Percentiles rank a stretch among this genome's conserved stretches.
These are phyloP conservation scores for Letharia columbiana DNA, from an alignment of 495 filamentous ascomycete genomes.

Conservation along the genomic window DNA sequence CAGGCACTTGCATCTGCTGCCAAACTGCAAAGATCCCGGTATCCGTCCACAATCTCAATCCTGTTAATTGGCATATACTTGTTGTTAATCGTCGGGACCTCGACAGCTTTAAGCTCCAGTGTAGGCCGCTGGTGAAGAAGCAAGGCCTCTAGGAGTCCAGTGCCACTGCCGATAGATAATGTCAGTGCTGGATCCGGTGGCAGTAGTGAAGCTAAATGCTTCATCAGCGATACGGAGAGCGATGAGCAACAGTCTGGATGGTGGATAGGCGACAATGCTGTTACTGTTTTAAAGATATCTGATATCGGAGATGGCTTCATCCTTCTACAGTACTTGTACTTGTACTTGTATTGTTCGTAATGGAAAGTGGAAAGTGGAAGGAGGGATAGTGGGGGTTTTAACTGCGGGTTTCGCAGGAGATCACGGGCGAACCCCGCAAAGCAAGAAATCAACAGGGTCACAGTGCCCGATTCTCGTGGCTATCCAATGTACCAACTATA, in stretches of 20 bases:
- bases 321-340: neutral
- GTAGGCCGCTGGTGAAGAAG: conserved; percentile 28
- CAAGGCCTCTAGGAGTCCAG: conserved; percentile 45
- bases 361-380: neutral
- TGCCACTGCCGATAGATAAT: conserved; percentile 48
- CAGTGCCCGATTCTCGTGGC: no score
- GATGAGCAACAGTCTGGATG: conserved; percentile 40
- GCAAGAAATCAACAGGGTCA: neutral
- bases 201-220: conserved; percentile 32
- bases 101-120: conserved; percentile 29
- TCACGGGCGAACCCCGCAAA: neutral
- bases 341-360: neutral
- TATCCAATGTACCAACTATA: neutral
- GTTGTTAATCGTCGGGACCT: conserved; percentile 29
- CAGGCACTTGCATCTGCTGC: conserved; percentile 36
- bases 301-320: neutral
- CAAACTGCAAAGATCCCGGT: conserved; percentile 33
- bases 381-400: neutral
- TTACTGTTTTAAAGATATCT: neutral
- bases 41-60: conserved; percentile 37
- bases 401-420: neutral
- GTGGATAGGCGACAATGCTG: neutral
- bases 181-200: conserved; percentile 35
- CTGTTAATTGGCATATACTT: conserved; percentile 38
- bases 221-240: conserved; percentile 38